Evolutionary conservation across 345 rosid species (phyloP), one percentile per base, ranked within the genome.

Genomic region (Nasturtium officinale): DNA sequence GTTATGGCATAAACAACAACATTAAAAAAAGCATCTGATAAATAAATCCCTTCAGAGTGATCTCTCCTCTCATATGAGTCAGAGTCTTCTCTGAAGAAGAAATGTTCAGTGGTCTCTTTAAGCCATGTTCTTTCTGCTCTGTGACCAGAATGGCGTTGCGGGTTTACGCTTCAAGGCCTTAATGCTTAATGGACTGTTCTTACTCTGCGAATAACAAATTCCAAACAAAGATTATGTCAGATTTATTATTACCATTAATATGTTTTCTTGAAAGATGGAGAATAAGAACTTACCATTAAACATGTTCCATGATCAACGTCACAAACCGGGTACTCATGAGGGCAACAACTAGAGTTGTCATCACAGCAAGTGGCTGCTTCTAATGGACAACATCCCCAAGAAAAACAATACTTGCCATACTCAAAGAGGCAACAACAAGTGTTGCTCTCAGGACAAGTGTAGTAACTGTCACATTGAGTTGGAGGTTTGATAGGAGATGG

Each of bases 371-470:
- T 86, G 25, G 97, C 99, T 13, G 84, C 81, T 74, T 91, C 99
- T 6, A 90, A 84, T 1, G 96, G 96, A 80, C 99, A 95, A 86
- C 99, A 91, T 69, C 99, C 99, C 97, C 99, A 95, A 45, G 82
- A 79, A 50, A 91, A 84, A 82, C 99, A 91, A 67, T 75, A 82
- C 46, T 78, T 83, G 2, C 65, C 86, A 57, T 80, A 91, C 77
- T 87, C 84, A 16, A 76, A 91, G 7, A 85, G 51, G 51, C 99
- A 95, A 84, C 97, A 95, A 82, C 99, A 95, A 62, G 97, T 95
- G 75, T 54, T 82, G 76, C 87, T 85, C 50, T 85, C 85, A 2
- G 97, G 93, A 75, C 99, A 95, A 40, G 76, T 43, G 73, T 77
- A 86, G 80, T 82, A 90, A 57, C 40, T 84, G 68, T 95, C 97